These are phyloP conservation scores for Hypoxylon sp. DNA, from an alignment of 2,329 filamentous ascomycete genomes.

Conservation along the genomic window DNA sequence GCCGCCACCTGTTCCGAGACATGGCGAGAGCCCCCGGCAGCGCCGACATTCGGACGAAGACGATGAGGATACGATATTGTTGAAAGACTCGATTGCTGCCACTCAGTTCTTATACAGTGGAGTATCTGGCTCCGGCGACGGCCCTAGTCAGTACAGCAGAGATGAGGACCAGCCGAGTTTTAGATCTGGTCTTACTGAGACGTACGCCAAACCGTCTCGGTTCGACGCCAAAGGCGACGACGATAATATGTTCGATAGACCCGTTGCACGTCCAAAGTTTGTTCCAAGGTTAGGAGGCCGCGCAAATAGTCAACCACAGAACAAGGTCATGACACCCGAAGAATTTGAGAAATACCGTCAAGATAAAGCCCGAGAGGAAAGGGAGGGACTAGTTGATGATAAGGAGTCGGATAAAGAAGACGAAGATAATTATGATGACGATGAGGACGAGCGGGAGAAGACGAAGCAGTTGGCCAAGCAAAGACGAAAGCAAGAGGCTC, in stretches of 20 bases:
- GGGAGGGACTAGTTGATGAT: conserved; percentile 50
- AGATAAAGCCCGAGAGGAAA: conserved; percentile 72
- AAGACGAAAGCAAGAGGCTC: conserved; percentile 86
- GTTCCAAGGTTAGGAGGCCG: conserved; percentile 48
- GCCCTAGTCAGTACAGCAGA: conserved; percentile 48
- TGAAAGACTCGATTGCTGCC: conserved; percentile 62
- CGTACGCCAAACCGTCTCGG: conserved; percentile 46
- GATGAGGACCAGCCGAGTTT: conserved; percentile 51
- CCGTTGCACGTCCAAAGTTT: conserved; percentile 50
- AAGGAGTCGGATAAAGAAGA: conserved; percentile 55
- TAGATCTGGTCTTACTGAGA: conserved; percentile 44
- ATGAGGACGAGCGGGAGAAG: conserved; percentile 82
- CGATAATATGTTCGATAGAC: conserved; percentile 65
- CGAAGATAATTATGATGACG: conserved; percentile 65
- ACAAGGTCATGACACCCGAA: conserved; percentile 88
- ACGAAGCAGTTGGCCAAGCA: conserved; percentile 77
- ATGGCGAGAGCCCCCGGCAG: conserved; percentile 40
- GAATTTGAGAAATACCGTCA: conserved; percentile 84
- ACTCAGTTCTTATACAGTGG: conserved; percentile 54
- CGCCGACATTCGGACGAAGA: conserved; percentile 50
- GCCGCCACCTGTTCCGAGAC: conserved; percentile 44
- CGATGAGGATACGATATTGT: conserved; percentile 62
- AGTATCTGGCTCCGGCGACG: conserved; percentile 32
- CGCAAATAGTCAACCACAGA: conserved; percentile 55
- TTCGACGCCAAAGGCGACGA: conserved; percentile 52